Evolutionary conservation across 116 monocot species (phyloP).

Genomic region (Zostera marina): DNA sequence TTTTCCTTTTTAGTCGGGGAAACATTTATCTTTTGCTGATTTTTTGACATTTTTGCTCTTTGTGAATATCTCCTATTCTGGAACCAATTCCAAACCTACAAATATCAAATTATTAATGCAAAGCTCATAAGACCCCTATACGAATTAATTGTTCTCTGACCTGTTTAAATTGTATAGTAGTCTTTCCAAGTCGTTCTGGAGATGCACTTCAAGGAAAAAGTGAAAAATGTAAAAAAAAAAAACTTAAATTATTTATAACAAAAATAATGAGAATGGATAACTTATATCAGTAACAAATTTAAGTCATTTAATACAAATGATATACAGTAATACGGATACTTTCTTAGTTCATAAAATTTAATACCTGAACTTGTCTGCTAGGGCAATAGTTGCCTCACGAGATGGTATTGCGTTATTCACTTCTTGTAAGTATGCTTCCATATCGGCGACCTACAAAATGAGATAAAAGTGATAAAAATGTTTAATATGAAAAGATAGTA

Average conservation of each 20-base stretch:
- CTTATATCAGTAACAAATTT: no score
- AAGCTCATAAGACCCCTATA: neutral
- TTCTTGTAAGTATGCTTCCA: slow-evolving; percentile 26
- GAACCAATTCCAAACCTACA: slow-evolving; percentile 84
- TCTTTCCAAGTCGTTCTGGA: slow-evolving; percentile 53
- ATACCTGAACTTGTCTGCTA: slow-evolving; percentile 36
- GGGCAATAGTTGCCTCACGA: slow-evolving; percentile 14
- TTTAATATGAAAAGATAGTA: neutral
- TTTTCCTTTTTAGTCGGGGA: slow-evolving; percentile 11
- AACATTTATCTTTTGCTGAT: slow-evolving; percentile 12
- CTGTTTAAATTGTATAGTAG: slow-evolving; percentile 69
- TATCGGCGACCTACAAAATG: slow-evolving; percentile 19
- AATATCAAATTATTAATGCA: neutral
- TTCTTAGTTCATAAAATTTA: neutral
- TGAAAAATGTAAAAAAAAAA: no score
- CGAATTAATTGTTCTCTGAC: slow-evolving; percentile 8
- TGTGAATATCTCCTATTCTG: slow-evolving; percentile 59
- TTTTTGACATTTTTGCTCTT: slow-evolving; percentile 24
- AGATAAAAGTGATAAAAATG: neutral
- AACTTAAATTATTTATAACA: neutral
- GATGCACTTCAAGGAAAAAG: slow-evolving; percentile 36
- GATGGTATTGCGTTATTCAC: slow-evolving; percentile 20
- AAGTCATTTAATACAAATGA: no score
- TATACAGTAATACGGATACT: no score
- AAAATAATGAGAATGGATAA: neutral